Evolutionary conservation across 805 yeast genomes (phyloP), one percentile per base, ranked within the genome.

Genomic region (Yarrowia sp.): DNA sequence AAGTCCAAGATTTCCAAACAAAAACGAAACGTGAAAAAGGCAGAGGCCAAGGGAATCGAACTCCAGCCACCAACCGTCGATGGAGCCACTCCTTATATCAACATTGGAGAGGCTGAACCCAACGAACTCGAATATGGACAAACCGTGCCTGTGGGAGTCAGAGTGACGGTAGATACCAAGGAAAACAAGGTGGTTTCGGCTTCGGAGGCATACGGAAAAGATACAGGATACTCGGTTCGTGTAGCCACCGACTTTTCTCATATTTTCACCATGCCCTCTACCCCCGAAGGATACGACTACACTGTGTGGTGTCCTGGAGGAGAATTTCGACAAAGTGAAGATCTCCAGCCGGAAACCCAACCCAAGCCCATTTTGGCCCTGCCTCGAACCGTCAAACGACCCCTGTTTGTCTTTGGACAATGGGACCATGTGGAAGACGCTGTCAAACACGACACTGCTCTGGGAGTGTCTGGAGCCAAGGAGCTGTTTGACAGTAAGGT

Each of bases 161-260:
- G 96, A 68, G 96, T 92, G 10, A 90, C 96, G 0, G 90, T 92
- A 1, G 90, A 92, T 70, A 67, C 85, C 10, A 78, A 83, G 49
- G 82, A 82, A 11, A 81, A 80, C 59, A 82, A 81, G 63, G 83
- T 90, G 12, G 95, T 90, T 0, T 83, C 90, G 0, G 90, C 95
- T 8, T 69, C 77, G 11, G 85, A 82, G 56, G 96, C 95, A 0
- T 89, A 90, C 69, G 77, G 76, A 24, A 26, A 24, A 9, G 67
- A 65, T 9, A 22, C 66, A 1, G 96, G 96, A 0, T 92, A 88
- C 73, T 83, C 82, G 65, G 92, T 92, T 1, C 78, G 98, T 65
- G 76, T 87, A 11, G 90, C 89, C 2, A 78, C 80, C 62, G 71
- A 78, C 6, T 85, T 91, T 70, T 82, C 85, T 44, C 77, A 85